Base-by-base conservation (phyloP, 768 basidiomycete genomes). In the Macrolepiota albuminosa region DNA sequence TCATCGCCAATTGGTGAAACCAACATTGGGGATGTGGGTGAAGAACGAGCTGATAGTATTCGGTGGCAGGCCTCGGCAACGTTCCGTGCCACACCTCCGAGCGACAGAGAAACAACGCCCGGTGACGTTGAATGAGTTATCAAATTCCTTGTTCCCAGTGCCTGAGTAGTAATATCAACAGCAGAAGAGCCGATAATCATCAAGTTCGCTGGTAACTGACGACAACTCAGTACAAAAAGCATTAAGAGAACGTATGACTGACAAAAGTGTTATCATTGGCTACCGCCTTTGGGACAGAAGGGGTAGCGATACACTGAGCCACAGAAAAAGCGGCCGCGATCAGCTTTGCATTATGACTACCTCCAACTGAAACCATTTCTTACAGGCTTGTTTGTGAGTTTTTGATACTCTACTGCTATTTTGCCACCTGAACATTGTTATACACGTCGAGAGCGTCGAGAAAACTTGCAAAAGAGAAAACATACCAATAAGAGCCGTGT, bases 1-100 rank as follows among this genome's bases (percentile, higher is more conserved):
- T 98, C 96, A 51, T 81, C 66, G 1, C 91, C 94, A 11, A 96
- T 69, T 1, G 89, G 84, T 3, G 95, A 84, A 7, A 98, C 74
- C 43, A 99, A 78, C 13, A 93, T 63, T 1, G 83, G 78, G 6
- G 78, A 72, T 9, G 73, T 64, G 7, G 72, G 71, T 46, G 71
- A 68, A 46, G 65, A 72, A 54, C 68, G 69, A 33, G 75, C 67
- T 21, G 74, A 67, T 61, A 86, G 69, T 6, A 88, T 71, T 33
- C 91, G 84, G 69, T 91, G 86, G 6, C 93, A 82, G 1, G 94
- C 92, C 71, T 98, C 95, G 2, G 95, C 91, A 46, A 99, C 84
- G 70, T 99, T 99, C n/a, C 95, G 86, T 0, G 84, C 95, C 14
- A 99, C 96, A 33, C 96, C 96, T 1, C 96, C 96, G 6, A 91